Percentiles rank a stretch among this genome's conserved stretches.
Evolutionary conservation across 768 basidiomycete genomes (phyloP).

Genomic region (Collybia nuda): DNA sequence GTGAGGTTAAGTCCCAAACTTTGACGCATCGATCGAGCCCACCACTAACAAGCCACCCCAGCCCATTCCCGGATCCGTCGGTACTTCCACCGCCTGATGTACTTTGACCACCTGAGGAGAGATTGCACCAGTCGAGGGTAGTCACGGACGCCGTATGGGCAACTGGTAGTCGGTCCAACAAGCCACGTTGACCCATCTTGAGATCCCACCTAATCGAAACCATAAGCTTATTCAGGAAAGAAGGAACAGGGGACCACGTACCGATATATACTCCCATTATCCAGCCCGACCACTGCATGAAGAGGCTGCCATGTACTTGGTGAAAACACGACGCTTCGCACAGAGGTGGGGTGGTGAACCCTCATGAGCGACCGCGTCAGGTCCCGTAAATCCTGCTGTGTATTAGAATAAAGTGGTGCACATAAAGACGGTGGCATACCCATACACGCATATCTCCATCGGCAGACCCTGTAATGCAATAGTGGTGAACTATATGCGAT

Average conservation of each 20-base stretch:
- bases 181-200: conserved; percentile 72
- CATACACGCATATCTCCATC: conserved; percentile 81
- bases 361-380: conserved; percentile 67
- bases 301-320: conserved; percentile 63
- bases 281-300: conserved; percentile 67
- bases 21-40: conserved; percentile 81
- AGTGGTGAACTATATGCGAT: conserved; percentile 66
- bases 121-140: conserved; percentile 68
- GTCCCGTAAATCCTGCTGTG: conserved; percentile 66
- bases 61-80: conserved; percentile 30
- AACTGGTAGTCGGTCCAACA: conserved; percentile 68
- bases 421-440: conserved; percentile 42
- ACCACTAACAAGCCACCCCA: conserved; percentile 79
- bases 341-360: conserved; percentile 67
- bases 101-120: conserved; percentile 16
- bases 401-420: conserved; percentile 1
- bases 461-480: conserved; percentile 78
- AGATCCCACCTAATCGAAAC: conserved; percentile 65
- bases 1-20: conserved; percentile 72
- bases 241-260: conserved; percentile 18
- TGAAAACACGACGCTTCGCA: conserved; percentile 72
- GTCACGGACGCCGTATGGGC: conserved; percentile 76
- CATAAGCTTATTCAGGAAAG: background rate
- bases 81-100: conserved; percentile 3
- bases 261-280: conserved; percentile 71